phyloP scores from a whole-genome alignment of 352 stramenopile species.

The Albugo candida region DNA sequence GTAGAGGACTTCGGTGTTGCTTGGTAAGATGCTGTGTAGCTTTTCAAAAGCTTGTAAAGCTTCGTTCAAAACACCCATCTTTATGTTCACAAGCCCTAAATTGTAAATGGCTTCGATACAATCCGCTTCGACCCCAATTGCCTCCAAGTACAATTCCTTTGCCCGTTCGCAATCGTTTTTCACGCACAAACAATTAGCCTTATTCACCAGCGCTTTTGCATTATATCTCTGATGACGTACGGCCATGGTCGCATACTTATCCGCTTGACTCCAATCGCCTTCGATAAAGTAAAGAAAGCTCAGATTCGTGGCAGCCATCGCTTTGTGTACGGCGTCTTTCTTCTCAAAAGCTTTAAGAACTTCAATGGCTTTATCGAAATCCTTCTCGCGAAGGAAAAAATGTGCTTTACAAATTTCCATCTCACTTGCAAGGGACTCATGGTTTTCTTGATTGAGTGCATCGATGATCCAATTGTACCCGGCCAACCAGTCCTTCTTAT shows the following conservation, averaged over 20 bases:
- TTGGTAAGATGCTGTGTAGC: constrained; percentile 88
- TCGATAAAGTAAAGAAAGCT: constrained; percentile 95
- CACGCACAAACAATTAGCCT: constrained; percentile 91
- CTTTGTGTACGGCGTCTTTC: constrained; percentile 84
- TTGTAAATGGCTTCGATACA: constrained; percentile 95
- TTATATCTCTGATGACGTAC: constrained; percentile 91
- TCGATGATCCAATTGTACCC: constrained; percentile 92
- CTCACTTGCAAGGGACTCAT: constrained; percentile 82
- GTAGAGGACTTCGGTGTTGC: constrained; percentile 84
- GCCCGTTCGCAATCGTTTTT: constrained; percentile 84
- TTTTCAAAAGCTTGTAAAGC: constrained; percentile 93
- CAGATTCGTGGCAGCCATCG: constrained; percentile 89
- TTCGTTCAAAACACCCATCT: constrained; percentile 78
- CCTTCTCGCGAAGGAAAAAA: constrained; percentile 81
- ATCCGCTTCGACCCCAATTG: constrained; percentile 85
- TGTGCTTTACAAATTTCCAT: constrained; percentile 81
- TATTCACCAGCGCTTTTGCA: constrained; percentile 93
- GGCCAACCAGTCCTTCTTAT: constrained; percentile 81
- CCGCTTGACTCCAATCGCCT: constrained; percentile 74
- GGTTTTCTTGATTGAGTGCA: constrained; percentile 74
- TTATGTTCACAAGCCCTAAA: constrained; percentile 80
- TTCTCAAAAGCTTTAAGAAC: constrained; percentile 92
- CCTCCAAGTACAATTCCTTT: constrained; percentile 92
- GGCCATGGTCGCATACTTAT: constrained; percentile 83
- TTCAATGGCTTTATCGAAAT: constrained; percentile 88